Conservation (phyloP, 2,329 filamentous ascomycete genomes). For the Fusarium xyrophilum region DNA sequence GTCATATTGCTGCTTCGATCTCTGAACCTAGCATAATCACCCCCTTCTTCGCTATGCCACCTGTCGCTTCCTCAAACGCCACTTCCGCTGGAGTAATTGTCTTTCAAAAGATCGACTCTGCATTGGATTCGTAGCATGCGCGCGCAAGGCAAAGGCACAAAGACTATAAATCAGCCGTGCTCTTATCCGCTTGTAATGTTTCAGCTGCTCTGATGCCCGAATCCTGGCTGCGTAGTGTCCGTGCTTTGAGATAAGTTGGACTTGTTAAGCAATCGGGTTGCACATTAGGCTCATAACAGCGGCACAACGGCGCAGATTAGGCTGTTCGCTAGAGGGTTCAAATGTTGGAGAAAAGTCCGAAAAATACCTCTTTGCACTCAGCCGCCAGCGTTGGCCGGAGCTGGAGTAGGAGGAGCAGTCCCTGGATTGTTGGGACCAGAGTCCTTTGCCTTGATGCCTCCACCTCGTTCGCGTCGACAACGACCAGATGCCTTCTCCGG, state of each 20-base stretch:
- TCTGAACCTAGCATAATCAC: conserved; percentile 17
- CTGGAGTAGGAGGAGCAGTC: not conserved
- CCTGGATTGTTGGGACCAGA: conserved; percentile 25
- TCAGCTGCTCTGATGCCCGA: not conserved
- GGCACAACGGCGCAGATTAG: conserved; percentile 14
- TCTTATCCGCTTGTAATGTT: conserved; percentile 7
- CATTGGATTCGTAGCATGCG: conserved; percentile 10
- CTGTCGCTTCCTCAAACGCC: not conserved
- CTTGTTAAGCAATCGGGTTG: conserved; percentile 5
- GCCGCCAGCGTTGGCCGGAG: conserved; percentile 27
- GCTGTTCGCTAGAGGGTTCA: conserved; percentile 18
- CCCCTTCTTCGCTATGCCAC: not conserved
- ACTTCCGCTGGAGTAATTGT: conserved; percentile 4
- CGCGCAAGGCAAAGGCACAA: not conserved
- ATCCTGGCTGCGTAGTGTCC: conserved; percentile 9
- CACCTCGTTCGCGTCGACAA: conserved; percentile 46
- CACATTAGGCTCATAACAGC: conserved; percentile 1
- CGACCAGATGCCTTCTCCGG: conserved; percentile 44
- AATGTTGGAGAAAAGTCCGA: conserved; percentile 21
- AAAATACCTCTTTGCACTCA: conserved; percentile 16
- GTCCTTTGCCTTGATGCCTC: conserved; percentile 41
- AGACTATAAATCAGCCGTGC: not conserved
- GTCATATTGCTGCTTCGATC: conserved; percentile 5
- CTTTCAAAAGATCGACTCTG: conserved; percentile 15
- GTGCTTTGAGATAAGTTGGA: conserved; percentile 12